Evolutionary conservation across 2,329 filamentous ascomycete genomes (phyloP).

Genomic region (Aspergillus japonicus): DNA sequence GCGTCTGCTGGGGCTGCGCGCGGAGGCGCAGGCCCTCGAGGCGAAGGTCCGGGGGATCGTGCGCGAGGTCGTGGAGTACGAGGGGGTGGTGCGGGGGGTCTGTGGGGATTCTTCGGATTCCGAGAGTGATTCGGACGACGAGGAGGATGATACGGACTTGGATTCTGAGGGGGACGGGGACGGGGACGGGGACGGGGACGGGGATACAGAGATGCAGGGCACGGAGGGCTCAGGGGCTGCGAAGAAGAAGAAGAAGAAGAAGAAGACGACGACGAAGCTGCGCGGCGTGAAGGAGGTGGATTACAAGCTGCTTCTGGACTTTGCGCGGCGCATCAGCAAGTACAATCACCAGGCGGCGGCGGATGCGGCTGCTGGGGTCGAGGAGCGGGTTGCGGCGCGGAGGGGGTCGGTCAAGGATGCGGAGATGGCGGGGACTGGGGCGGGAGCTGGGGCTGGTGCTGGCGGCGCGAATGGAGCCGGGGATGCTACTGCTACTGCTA

Average conservation of each 20-base stretch:
- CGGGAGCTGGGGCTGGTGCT: constrained; percentile 39
- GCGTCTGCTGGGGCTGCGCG: constrained; percentile 41
- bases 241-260: not conserved
- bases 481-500: not conserved
- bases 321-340: constrained; percentile 48
- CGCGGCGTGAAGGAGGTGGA: constrained; percentile 41
- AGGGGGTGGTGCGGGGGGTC: constrained; percentile 39
- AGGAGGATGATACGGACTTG: not conserved
- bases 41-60: constrained; percentile 44
- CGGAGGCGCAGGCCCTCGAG: constrained; percentile 41
- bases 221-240: not conserved
- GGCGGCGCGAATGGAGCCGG: constrained; percentile 28
- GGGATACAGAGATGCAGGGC: constrained; percentile 14
- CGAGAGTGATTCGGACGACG: constrained; percentile 21
- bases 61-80: constrained; percentile 38
- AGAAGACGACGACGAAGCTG: not conserved
- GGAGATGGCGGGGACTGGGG: constrained; percentile 31
- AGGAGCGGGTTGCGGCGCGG: constrained; percentile 19
- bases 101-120: constrained; percentile 35
- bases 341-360: constrained; percentile 47
- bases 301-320: constrained; percentile 45
- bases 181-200: not conserved
- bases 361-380: constrained; percentile 38
- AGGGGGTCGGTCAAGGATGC: constrained; percentile 29
- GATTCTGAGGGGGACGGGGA: not conserved